Evolutionary conservation across 2,329 filamentous ascomycete species (phyloP).

Genomic region (Eutypa lata): DNA sequence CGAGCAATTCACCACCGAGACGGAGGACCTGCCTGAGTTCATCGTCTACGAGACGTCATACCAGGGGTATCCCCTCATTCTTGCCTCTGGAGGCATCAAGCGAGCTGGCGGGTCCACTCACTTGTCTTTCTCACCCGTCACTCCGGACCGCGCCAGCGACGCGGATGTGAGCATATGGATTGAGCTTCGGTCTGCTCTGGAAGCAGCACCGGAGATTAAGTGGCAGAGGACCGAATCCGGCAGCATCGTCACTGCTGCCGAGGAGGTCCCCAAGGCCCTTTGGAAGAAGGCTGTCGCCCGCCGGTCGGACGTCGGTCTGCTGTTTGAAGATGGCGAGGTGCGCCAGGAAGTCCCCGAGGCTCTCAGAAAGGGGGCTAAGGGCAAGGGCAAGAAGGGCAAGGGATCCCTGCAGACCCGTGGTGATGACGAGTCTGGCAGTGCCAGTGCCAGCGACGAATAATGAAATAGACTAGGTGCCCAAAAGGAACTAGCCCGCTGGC

Average conservation of each 20-base stretch:
- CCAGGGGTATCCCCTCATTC: constrained; percentile 40
- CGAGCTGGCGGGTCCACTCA: constrained; percentile 36
- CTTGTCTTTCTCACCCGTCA: constrained; percentile 29
- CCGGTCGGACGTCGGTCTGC: constrained; percentile 37
- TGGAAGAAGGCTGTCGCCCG: constrained; percentile 42
- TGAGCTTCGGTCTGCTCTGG: constrained; percentile 32
- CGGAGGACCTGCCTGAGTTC: constrained; percentile 35
- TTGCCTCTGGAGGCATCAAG: constrained; percentile 37
- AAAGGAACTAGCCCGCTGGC: too few relatives aligned
- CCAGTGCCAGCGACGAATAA: too few relatives aligned
- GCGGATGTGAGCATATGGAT: constrained; percentile 43
- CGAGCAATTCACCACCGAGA: constrained; percentile 28
- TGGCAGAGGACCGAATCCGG: constrained; percentile 38
- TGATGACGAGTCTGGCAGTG: background rate
- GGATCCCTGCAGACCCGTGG: constrained; percentile 21
- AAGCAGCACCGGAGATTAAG: constrained; percentile 27
- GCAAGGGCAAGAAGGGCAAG: constrained; percentile 39
- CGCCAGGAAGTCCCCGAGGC: constrained; percentile 40
- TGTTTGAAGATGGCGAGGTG: constrained; percentile 41
- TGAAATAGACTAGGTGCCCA: too few relatives aligned
- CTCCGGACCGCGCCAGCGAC: constrained; percentile 24
- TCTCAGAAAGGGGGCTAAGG: constrained; percentile 38
- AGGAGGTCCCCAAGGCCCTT: constrained; percentile 31
- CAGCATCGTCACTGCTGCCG: constrained; percentile 29
- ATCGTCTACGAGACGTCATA: constrained; percentile 44